Conservation (phyloP, 176 grass and related monocot genomes). For the bread wheat (Triticum aestivum) region DNA sequence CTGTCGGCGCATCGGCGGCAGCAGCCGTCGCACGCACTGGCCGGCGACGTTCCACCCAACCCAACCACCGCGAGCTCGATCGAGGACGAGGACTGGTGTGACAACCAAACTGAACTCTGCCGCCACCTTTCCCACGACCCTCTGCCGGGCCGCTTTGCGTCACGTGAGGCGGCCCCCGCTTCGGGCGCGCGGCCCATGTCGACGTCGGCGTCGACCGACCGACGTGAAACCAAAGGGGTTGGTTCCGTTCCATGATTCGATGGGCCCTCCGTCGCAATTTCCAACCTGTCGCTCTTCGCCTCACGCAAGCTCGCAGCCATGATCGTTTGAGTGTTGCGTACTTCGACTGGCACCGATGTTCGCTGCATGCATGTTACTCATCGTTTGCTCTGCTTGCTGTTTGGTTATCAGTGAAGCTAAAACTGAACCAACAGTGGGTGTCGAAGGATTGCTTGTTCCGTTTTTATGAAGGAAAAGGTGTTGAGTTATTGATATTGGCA, state of each 20-base stretch:
- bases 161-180: constrained; percentile 35
- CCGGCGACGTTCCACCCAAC: not conserved
- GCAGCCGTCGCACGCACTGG: not conserved
- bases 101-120: not conserved
- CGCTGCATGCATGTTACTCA: no score
- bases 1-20: constrained; percentile 50
- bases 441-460: not conserved
- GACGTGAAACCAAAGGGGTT: not conserved
- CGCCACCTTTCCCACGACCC: not conserved
- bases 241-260: not conserved
- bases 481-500: not conserved
- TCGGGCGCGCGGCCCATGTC: not conserved
- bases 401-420: not conserved
- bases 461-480: not conserved
- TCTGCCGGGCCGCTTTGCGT: not conserved
- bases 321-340: not conserved
- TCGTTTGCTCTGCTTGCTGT: no score
- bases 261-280: not conserved
- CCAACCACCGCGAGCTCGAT: not conserved
- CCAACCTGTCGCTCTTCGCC: not conserved
- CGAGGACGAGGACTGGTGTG: not conserved
- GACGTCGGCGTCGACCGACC: not conserved
- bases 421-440: not conserved
- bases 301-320: not conserved
- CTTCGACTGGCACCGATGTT: not conserved